Conservation (phyloP, 345 rosid species). For the Carallia brachiata region DNA sequence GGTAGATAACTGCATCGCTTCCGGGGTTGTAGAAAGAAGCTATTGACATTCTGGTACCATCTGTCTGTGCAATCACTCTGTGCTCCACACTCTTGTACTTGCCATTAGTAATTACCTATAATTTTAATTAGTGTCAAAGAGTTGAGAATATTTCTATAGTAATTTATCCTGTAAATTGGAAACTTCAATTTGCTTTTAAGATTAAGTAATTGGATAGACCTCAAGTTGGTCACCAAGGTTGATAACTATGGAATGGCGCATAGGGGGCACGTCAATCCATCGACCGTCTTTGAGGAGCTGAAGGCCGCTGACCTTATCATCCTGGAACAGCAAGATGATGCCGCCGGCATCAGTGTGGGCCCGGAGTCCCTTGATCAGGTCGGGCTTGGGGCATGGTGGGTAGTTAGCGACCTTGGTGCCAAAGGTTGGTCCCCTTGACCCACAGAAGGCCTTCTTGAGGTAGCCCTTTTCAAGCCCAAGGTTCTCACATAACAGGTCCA, state of each 20-base stretch:
- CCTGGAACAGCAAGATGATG: constrained; percentile 84
- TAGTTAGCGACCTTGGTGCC: constrained; percentile 96
- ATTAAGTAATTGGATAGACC: constrained; percentile 33
- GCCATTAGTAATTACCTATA: constrained; percentile 82
- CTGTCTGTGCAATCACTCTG: constrained; percentile 73
- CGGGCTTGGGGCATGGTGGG: constrained; percentile 96
- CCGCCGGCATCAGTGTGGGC: constrained; percentile 99
- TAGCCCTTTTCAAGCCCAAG: constrained; percentile 80
- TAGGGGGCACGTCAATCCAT: constrained; percentile 93
- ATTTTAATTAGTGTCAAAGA: neutral
- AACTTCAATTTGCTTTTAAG: neutral
- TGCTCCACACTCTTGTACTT: constrained; percentile 89
- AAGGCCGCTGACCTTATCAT: constrained; percentile 83
- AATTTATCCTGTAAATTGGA: neutral
- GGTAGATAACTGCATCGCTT: constrained; percentile 72
- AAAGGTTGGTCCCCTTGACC: constrained; percentile 68
- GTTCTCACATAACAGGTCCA: constrained; percentile 81
- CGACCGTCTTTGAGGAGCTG: constrained; percentile 87
- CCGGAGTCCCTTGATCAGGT: constrained; percentile 81
- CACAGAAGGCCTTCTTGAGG: constrained; percentile 60
- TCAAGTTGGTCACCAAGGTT: constrained; percentile 96
- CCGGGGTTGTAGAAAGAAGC: constrained; percentile 98
- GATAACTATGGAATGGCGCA: constrained; percentile 87
- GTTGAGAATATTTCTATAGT: neutral
- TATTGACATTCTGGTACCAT: constrained; percentile 75